Base-by-base conservation (phyloP, 805 yeast species). In the Wickerhamiella dianesei region DNA sequence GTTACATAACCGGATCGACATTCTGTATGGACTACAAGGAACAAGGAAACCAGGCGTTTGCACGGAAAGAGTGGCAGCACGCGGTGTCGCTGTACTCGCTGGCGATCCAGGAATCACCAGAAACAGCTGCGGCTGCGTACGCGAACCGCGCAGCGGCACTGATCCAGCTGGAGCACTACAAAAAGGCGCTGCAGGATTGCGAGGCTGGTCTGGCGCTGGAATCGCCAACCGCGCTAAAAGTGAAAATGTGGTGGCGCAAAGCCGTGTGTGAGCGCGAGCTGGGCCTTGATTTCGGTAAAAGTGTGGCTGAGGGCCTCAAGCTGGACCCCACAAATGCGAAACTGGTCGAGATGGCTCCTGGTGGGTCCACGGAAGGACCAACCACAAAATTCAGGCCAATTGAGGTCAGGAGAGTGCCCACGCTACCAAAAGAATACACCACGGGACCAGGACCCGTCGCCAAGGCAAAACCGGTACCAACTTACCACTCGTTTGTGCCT, bases 101-200 rank as follows among this genome's bases (percentile, higher is more conserved):
- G 40, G 58, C 60, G 9, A 43, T 57, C 2, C 32, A 25, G 12
- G 32, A 25, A 25, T 6, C 32, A 12, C 32, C 32, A 6, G 44
- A 21, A 4, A 43, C 14, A 8, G 54, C 49, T 19, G 55, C 56
- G 3, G 53, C 55, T 6, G 57, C 59, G 17, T 40, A 37, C 3
- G 51, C 59, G 17, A 57, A 57, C 47, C 48, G 57, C 3, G 58
- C 59, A 1, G 59, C 59, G 16, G 53, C 57, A 44, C 39, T 35
- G 35, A 46, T 57, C 41, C 50, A 53, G 21, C 42, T 57, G 5
- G 41, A 29, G 4, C 12, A 41, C 3, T 57, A 51, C 51, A 35
- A 12, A 8, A 19, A 22, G 4, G 60, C 54, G 2, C 36, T 42
- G 6, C 14, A 4, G 9, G 60, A 55, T 45, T 53, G 57, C 32